phyloP scores from a whole-genome alignment of 306 rosid genomes.

The Trifolium repens region DNA sequence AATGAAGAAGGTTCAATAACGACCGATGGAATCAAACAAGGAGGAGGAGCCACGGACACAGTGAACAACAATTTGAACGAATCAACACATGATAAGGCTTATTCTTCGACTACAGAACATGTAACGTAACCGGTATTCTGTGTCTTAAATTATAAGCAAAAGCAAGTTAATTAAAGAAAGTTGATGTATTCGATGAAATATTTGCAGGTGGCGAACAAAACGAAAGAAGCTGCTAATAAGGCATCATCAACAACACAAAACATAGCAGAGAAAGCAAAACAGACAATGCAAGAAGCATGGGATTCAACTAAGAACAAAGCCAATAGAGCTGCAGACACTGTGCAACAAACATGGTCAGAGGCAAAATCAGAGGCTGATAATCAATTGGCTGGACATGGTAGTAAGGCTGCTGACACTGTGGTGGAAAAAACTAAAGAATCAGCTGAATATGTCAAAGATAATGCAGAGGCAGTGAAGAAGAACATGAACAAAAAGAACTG shows the following conservation, averaged over 20 bases:
- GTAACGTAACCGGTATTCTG: constrained; percentile 36
- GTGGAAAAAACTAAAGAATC: constrained; percentile 55
- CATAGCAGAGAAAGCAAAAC: constrained; percentile 64
- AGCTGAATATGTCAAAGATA: constrained; percentile 53
- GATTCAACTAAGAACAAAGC: constrained; percentile 54
- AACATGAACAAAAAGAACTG: constrained; percentile 62
- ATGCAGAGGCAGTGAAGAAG: constrained; percentile 43
- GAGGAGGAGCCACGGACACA: constrained; percentile 51
- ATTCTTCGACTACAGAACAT: constrained; percentile 50
- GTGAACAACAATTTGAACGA: constrained; percentile 47
- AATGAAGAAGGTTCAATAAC: constrained; percentile 42
- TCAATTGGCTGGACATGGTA: background rate
- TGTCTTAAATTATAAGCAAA: too few species aligned
- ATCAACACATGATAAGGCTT: constrained; percentile 52
- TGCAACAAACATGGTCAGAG: background rate
- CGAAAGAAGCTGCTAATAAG: constrained; percentile 49
- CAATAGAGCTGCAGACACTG: constrained; percentile 37
- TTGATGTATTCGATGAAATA: too few species aligned
- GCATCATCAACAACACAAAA: constrained; percentile 57
- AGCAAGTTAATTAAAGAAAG: too few species aligned
- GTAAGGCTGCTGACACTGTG: constrained; percentile 41
- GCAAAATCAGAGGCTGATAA: background rate
- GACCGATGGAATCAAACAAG: constrained; percentile 50
- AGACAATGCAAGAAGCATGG: constrained; percentile 72
- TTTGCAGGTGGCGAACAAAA: constrained; percentile 49